Percentiles rank a stretch among this genome's conserved stretches.
These are phyloP conservation scores for Curvularia sp. DNA, from an alignment of 2,329 filamentous ascomycete species.

Conservation along the genomic window DNA sequence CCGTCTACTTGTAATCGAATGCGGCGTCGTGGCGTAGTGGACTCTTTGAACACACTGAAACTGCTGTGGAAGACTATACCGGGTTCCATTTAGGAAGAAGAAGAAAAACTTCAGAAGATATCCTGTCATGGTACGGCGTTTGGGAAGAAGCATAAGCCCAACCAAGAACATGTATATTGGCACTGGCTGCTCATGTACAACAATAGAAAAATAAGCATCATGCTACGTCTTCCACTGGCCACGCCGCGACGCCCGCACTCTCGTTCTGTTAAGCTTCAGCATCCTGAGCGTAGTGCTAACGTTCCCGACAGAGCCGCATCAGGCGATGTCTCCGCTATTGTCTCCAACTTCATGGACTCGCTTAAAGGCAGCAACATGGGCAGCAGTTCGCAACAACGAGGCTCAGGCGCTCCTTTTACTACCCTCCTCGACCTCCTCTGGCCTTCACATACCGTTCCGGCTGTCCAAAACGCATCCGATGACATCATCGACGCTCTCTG, in stretches of 20 bases:
- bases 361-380: slow-evolving; percentile 64
- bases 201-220: slow-evolving; percentile 46
- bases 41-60: slow-evolving; percentile 32
- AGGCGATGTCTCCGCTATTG: slow-evolving; percentile 75
- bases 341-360: slow-evolving; percentile 88
- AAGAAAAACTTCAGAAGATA: slow-evolving; percentile 21
- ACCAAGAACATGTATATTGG: slow-evolving; percentile 29
- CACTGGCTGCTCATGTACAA: slow-evolving; percentile 41
- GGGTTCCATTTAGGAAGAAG: slow-evolving; percentile 20
- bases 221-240: slow-evolving; percentile 34
- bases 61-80: slow-evolving; percentile 30
- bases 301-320: slow-evolving; percentile 53
- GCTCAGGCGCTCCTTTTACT: slow-evolving; percentile 72
- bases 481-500: slow-evolving; percentile 76
- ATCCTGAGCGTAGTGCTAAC: slow-evolving; percentile 32
- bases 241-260: slow-evolving; percentile 40
- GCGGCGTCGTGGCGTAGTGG: slow-evolving; percentile 47
- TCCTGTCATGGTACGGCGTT: slow-evolving; percentile 44
- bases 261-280: slow-evolving; percentile 14
- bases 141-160: slow-evolving; percentile 32
- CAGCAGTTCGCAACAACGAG: slow-evolving; percentile 40
- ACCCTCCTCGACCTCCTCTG: slow-evolving; percentile 86
- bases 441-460: slow-evolving; percentile 76
- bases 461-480: slow-evolving; percentile 71
- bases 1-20: slow-evolving; percentile 40